A percentile compares a stretch with the other conserved stretches of the same genome.
Evolutionary conservation across 257 asterid species (phyloP).

Genomic region (Misopates orontium): DNA sequence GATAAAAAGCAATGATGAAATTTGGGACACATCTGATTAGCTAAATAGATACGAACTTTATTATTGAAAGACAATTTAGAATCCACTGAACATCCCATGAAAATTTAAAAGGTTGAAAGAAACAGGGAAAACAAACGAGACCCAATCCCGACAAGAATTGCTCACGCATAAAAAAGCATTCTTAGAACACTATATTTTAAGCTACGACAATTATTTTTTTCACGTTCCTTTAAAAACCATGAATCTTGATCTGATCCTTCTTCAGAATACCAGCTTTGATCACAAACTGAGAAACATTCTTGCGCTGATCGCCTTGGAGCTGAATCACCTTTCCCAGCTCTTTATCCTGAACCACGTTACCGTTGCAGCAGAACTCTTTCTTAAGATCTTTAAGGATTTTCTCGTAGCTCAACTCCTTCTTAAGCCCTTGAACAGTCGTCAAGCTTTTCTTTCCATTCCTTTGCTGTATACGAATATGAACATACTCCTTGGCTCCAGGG

Average conservation of each 20-base stretch:
- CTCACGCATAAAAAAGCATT: neutral
- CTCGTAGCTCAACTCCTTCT: constrained; percentile 51
- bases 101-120: neutral
- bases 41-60: neutral
- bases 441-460: constrained; percentile 61
- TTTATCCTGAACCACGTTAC: constrained; percentile 56
- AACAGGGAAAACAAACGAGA: neutral
- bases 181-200: neutral
- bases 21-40: neutral
- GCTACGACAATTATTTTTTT: neutral
- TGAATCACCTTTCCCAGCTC: constrained; percentile 58
- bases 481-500: constrained; percentile 59
- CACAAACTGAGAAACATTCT: constrained; percentile 54
- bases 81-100: constrained; percentile 25
- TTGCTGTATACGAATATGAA: constrained; percentile 59
- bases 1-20: neutral
- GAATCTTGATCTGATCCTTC: constrained; percentile 56
- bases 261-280: constrained; percentile 38
- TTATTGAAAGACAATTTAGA: neutral
- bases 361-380: constrained; percentile 65
- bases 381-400: constrained; percentile 53
- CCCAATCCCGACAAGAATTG: neutral
- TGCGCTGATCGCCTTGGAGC: constrained; percentile 64
- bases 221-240: constrained; percentile 43
- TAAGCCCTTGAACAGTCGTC: constrained; percentile 55